Conservation (phyloP, 2,329 filamentous ascomycete genomes). For the Keithomyces neogunnii region DNA sequence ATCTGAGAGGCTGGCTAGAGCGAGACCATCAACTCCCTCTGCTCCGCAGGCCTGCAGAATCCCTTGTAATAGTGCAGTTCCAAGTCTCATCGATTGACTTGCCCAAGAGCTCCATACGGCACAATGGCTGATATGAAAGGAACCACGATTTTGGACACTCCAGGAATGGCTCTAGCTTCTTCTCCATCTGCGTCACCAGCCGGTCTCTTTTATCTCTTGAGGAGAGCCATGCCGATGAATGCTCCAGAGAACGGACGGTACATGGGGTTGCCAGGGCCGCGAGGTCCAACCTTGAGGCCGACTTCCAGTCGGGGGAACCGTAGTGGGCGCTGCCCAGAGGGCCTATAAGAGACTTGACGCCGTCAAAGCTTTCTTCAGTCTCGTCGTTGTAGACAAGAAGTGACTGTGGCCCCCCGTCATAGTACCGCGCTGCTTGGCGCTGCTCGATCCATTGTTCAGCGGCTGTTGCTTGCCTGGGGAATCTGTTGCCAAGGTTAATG, state of each 20-base stretch:
- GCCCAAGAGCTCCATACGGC: constrained; percentile 13
- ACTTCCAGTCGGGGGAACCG: constrained; percentile 10
- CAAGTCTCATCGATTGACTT: constrained; percentile 13
- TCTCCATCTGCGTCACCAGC: neutral
- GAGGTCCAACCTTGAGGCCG: constrained; percentile 16
- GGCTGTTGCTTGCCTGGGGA: too few relatives aligned
- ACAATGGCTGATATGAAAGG: constrained; percentile 17
- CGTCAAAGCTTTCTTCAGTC: constrained; percentile 7
- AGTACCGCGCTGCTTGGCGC: constrained; percentile 11
- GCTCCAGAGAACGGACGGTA: constrained; percentile 19
- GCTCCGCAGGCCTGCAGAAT: constrained; percentile 16
- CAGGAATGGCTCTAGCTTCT: constrained; percentile 4
- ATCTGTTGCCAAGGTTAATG: constrained; percentile 20
- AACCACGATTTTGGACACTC: constrained; percentile 11
- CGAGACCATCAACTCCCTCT: constrained; percentile 12
- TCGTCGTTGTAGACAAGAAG: constrained; percentile 16
- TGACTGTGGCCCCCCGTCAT: constrained; percentile 17
- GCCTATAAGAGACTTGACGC: constrained; percentile 6
- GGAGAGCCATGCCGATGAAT: constrained; percentile 14
- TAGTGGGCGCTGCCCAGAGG: constrained; percentile 11
- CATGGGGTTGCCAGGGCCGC: constrained; percentile 17
- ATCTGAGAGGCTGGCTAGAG: neutral
- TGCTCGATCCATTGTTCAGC: constrained; percentile 10
- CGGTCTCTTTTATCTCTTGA: constrained; percentile 8
- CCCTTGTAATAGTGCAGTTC: constrained; percentile 13